Evolutionary conservation across 2,329 filamentous ascomycete species (phyloP).

Genomic region (Uncinocarpus reesii): DNA sequence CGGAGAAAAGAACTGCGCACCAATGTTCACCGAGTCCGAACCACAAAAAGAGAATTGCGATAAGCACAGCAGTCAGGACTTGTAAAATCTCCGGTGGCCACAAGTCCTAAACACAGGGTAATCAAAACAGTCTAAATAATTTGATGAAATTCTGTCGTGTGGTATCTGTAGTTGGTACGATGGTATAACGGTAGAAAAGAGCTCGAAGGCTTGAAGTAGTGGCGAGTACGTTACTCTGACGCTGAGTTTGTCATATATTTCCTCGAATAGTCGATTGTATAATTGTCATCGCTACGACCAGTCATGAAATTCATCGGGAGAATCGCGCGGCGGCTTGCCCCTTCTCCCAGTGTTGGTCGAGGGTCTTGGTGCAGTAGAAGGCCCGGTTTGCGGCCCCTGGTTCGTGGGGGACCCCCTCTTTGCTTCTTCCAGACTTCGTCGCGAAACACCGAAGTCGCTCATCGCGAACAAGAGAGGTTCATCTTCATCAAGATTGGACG

Average conservation of each 20-base stretch:
- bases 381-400: background rate
- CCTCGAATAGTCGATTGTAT: no score
- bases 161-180: no score
- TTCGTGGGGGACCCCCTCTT: background rate
- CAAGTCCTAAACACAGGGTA: no score
- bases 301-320: background rate
- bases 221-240: no score
- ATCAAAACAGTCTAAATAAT: no score
- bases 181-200: no score
- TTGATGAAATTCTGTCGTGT: no score
- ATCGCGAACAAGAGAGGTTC: conserved; percentile 39
- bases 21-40: background rate
- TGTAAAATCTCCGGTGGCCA: no score
- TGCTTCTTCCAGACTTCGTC: conserved; percentile 35
- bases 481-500: conserved; percentile 32
- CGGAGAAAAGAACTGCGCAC: background rate
- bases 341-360: background rate
- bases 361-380: background rate
- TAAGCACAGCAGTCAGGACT: no score
- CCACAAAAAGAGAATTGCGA: no score
- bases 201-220: no score
- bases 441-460: conserved; percentile 37
- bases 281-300: background rate
- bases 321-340: background rate
- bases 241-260: no score